A percentile compares a stretch with the other conserved stretches of the same genome.
Evolutionary conservation across 2,329 filamentous ascomycete species (phyloP).

Genomic region (Aspergillus fumigatus): DNA sequence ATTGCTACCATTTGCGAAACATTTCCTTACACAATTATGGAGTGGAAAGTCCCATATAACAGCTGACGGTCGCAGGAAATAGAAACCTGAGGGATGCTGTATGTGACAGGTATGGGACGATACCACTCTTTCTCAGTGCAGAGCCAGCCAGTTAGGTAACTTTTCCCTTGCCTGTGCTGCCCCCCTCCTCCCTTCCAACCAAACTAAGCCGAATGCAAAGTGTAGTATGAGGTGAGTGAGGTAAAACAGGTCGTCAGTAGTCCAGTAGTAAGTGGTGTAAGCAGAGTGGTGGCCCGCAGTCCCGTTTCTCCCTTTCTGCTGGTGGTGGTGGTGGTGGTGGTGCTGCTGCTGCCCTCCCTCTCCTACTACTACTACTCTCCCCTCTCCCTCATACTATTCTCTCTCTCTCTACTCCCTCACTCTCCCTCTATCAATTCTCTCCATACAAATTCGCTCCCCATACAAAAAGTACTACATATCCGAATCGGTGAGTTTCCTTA

Average conservation of each 20-base stretch:
- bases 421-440: slow-evolving; percentile 28
- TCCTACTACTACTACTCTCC: slow-evolving; percentile 13
- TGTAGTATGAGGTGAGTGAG: slow-evolving; percentile 3
- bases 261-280: neutral
- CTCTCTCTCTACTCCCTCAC: slow-evolving; percentile 28
- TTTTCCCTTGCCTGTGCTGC: slow-evolving; percentile 24
- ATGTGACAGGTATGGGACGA: slow-evolving; percentile 19
- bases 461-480: slow-evolving; percentile 38
- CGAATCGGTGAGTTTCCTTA: slow-evolving; percentile 33
- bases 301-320: slow-evolving; percentile 25
- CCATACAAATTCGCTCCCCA: slow-evolving; percentile 33
- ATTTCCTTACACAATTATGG: neutral
- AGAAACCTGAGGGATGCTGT: slow-evolving; percentile 3
- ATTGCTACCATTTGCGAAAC: neutral
- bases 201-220: neutral
- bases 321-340: slow-evolving; percentile 23
- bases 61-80: slow-evolving; percentile 6
- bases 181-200: slow-evolving; percentile 17
- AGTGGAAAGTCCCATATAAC: neutral
- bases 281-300: slow-evolving; percentile 16
- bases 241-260: slow-evolving; percentile 10
- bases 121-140: slow-evolving; percentile 14
- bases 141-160: slow-evolving; percentile 23
- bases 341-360: slow-evolving; percentile 21
- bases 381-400: slow-evolving; percentile 25